Evolutionary conservation across 2,329 filamentous ascomycete genomes (phyloP), one percentile per base, ranked within the genome.

Genomic region (Aspergillus fumigatus): DNA sequence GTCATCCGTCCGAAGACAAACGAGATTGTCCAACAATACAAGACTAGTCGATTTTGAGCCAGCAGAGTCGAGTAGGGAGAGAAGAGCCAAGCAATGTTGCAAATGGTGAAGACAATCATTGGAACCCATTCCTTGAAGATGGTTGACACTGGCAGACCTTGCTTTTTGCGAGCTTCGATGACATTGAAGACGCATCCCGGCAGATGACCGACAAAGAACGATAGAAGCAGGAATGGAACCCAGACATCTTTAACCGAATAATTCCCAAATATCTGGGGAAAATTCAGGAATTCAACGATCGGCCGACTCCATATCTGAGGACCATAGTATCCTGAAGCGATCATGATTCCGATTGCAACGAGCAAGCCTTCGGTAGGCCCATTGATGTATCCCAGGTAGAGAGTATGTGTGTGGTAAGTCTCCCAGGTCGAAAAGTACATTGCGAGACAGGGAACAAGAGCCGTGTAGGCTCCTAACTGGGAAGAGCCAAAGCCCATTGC

Each of bases 371-470:
- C 94, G 67, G 94, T 99, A 1, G 94, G 94, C 0, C 94, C 94
- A 73, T 99, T 99, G 83, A 99, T 89, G 72, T 93, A 91, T 54
- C 94, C 94, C 11, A 99, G 85, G 74, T 96, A 99, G 5, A 99
- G 80, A 0, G 94, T 97, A 74, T 99, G 94, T 4, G 94, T 97
- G 76, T 99, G 94, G 74, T 97, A 99, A 1, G 94, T 99, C 77
- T 99, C 94, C 94, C 94, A 99, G 1, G 94, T 99, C 3, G 93
- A 97, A 78, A 99, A 97, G 81, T 96, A 99, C 94, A 99, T 99
- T 58, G 94, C 90, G 48, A 99, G 79, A 66, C 92, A 95, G 1
- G 94, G 94, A 59, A 93, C 86, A 47, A 99, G 80, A 1, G 92
- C 92, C 1, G 94, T 97, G 72, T 96, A 95, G 56, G 94, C 88